Evolutionary conservation across 257 asterid species (phyloP).

Genomic region (Eustoma russellianum): DNA sequence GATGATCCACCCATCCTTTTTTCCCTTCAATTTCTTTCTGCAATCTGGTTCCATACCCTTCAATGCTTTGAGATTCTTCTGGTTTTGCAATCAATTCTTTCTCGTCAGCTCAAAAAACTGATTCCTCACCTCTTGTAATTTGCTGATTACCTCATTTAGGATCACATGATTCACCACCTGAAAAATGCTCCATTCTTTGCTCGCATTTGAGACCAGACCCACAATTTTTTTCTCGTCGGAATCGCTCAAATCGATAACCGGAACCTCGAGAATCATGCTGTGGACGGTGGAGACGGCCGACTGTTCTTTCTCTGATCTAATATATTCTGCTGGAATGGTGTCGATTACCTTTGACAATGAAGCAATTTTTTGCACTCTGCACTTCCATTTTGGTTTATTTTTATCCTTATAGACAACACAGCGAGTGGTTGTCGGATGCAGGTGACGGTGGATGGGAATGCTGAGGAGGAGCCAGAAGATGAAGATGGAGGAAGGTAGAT

Average conservation of each 20-base stretch:
- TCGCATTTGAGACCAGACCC: conserved; percentile 13
- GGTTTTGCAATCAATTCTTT: conserved; percentile 35
- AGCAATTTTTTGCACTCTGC: conserved; percentile 26
- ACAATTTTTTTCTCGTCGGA: conserved; percentile 6
- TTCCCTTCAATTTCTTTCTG: conserved; percentile 53
- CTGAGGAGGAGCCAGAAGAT: no score
- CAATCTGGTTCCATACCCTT: conserved; percentile 61
- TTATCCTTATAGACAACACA: no score
- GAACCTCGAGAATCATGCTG: conserved; percentile 21
- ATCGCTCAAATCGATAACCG: conserved; percentile 22
- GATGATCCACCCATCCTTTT: conserved; percentile 89
- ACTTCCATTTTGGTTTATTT: conserved; percentile 14
- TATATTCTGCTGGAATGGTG: conserved; percentile 22
- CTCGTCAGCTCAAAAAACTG: conserved; percentile 29
- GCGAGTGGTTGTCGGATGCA: no score
- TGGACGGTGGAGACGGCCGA: conserved; percentile 23
- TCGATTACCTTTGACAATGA: conserved; percentile 7
- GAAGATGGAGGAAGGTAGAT: no score
- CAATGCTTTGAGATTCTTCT: conserved; percentile 28
- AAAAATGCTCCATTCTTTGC: conserved; percentile 30
- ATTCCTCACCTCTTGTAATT: conserved; percentile 23
- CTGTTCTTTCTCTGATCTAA: conserved; percentile 25
- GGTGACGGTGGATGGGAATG: no score
- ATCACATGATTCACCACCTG: conserved; percentile 34
- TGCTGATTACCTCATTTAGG: conserved; percentile 16